Evolutionary conservation across 129 eudicot species (phyloP).

Genomic region (Silybum marianum): DNA sequence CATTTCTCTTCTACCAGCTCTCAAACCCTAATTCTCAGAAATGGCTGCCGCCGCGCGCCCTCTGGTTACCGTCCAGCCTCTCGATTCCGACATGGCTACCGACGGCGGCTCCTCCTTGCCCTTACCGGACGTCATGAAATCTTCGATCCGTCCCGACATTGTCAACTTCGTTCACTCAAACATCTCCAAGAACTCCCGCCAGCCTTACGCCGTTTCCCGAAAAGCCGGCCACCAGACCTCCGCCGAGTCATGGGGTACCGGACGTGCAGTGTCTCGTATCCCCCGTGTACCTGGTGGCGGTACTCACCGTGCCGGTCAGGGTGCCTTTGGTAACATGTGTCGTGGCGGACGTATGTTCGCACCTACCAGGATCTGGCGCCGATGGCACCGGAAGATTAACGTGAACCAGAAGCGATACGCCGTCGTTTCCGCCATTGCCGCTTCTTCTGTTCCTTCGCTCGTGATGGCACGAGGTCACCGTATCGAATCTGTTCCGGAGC

Average conservation of each 20-base stretch:
- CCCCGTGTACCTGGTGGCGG: constrained; percentile 85
- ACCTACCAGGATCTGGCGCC: constrained; percentile 72
- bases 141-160: constrained; percentile 69
- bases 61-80: constrained; percentile 55
- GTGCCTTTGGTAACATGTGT: constrained; percentile 79
- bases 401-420: constrained; percentile 63
- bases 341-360: constrained; percentile 84
- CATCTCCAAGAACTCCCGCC: constrained; percentile 69
- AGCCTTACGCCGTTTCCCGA: constrained; percentile 72
- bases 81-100: constrained; percentile 69
- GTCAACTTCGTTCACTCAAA: constrained; percentile 64
- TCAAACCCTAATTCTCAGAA: constrained; percentile 4
- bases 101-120: constrained; percentile 45
- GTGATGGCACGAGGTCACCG: constrained; percentile 69
- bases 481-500: constrained; percentile 68
- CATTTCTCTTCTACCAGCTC: neutral
- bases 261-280: constrained; percentile 80
- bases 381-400: constrained; percentile 62
- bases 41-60: constrained; percentile 68
- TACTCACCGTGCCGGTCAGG: constrained; percentile 77
- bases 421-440: constrained; percentile 65
- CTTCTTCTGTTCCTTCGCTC: constrained; percentile 53
- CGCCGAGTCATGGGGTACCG: constrained; percentile 82
- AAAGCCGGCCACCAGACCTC: constrained; percentile 83
- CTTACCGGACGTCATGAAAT: constrained; percentile 68